Evolutionary conservation across 129 eudicot genomes (phyloP).

Genomic region (Dittrichia graveolens): DNA sequence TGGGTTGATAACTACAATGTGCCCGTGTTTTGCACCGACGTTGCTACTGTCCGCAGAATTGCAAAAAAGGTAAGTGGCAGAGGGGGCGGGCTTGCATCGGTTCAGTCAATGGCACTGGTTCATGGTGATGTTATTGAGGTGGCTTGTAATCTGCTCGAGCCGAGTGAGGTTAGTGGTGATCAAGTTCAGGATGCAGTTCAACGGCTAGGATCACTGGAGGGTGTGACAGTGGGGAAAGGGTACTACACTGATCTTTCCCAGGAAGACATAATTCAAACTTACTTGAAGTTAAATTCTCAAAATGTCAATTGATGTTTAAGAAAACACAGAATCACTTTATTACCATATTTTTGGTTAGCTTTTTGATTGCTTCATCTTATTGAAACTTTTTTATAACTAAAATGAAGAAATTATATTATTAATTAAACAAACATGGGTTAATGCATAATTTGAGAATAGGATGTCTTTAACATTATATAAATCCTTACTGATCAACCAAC

Average conservation of each 20-base stretch:
- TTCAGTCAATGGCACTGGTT: constrained; percentile 96
- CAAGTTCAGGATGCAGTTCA: constrained; percentile 71
- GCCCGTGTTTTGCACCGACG: constrained; percentile 62
- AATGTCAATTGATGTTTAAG: background rate
- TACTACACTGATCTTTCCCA: constrained; percentile 89
- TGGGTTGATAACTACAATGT: constrained; percentile 98
- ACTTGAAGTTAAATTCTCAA: constrained; percentile 42
- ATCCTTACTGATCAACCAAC: too few relatives aligned
- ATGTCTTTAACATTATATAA: too few relatives aligned
- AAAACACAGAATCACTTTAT: background rate
- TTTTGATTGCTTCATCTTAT: too few relatives aligned
- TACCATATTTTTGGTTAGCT: too few relatives aligned
- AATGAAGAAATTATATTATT: too few relatives aligned
- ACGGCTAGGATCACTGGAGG: constrained; percentile 61
- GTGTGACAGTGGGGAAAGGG: constrained; percentile 71
- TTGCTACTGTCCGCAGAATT: constrained; percentile 62
- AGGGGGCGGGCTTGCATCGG: constrained; percentile 83
- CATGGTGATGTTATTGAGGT: constrained; percentile 84
- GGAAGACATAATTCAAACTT: constrained; percentile 56
- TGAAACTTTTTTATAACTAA: too few relatives aligned
- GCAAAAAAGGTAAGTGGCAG: constrained; percentile 80
- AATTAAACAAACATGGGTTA: too few relatives aligned
- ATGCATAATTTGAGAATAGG: too few relatives aligned
- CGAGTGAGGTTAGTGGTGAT: constrained; percentile 59
- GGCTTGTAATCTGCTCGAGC: constrained; percentile 93